Evolutionary conservation across 2,329 filamentous ascomycete species (phyloP), one percentile per base, ranked within the genome.

Genomic region (Helotiales sp.): DNA sequence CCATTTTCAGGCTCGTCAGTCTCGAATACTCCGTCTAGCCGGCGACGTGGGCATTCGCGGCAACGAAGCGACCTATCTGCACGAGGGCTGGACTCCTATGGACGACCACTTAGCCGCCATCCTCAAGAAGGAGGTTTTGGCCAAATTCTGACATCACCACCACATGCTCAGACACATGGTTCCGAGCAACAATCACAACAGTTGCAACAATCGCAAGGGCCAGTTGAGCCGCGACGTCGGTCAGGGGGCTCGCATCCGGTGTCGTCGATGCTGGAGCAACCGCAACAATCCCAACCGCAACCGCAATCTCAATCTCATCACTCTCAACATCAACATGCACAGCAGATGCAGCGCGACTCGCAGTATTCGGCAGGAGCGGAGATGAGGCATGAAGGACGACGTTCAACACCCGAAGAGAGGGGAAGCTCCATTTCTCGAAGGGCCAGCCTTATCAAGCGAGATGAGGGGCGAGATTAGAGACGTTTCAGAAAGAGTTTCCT

Each of bases 21-120:
- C 4, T 80, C 84, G 49, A 86, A 86, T 64, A 85, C 85, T 2
- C 83, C 83, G 24, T 82, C 82, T 8, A 81, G 82, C 71, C 84
- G 86, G 76, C 83, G 86, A 69, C 81, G 85, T 69, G 86, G 85
- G 55, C 89, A 91, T 75, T 86, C 85, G 55, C 84, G 90, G 70
- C 87, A 89, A 73, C 84, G 85, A 74, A 92, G 89, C 78, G 89
- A 91, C 75, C 77, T 87, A 67, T 81, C 82, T 10, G 82, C 73
- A 43, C 72, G 75, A 54, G 73, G 74, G 2, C 37, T 62, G 28
- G 74, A 76, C 50, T 69, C 70, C n/a, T 77, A 75, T 52, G 74
- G 84, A 69, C 78, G 82, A 54, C 78, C 79, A 13, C 72, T 75
- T 17, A 80, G 79, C 60, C 80, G 82, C n/a, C 75, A 77, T 66